phyloP scores from a whole-genome alignment of 352 stramenopile genomes.

The Globisporangium megalacanthum region DNA sequence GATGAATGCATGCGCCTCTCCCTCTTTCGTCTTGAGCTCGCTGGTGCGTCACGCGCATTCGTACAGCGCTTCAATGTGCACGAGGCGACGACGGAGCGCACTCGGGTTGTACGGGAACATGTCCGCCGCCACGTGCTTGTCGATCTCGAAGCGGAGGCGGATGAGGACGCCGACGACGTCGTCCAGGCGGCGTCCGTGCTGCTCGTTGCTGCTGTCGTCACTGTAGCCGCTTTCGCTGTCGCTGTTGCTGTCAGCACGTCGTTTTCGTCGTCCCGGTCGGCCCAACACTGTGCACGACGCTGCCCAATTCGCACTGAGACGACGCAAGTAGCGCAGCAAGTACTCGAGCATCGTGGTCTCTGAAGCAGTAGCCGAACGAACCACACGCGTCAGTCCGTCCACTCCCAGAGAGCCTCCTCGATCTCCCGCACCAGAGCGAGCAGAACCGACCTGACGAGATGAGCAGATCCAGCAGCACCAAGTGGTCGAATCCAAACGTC shows the following conservation, averaged over 20 bases:
- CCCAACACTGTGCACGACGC: constrained; percentile 21
- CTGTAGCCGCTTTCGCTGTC: background rate
- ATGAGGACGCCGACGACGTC: constrained; percentile 49
- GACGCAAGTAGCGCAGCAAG: constrained; percentile 46
- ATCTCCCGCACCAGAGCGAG: too few relatives aligned
- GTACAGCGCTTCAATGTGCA: constrained; percentile 44
- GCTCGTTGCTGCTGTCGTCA: background rate
- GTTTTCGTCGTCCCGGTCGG: too few relatives aligned
- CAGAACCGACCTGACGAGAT: constrained; percentile 51
- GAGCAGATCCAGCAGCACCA: constrained; percentile 65
- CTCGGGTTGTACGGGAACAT: constrained; percentile 53
- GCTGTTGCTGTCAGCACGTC: background rate
- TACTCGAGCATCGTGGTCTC: constrained; percentile 70
- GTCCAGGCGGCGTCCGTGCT: constrained; percentile 19
- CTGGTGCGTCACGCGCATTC: constrained; percentile 18
- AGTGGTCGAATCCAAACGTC: constrained; percentile 45
- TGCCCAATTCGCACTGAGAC: constrained; percentile 24
- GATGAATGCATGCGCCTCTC: too few relatives aligned
- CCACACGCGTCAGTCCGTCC: background rate
- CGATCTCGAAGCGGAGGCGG: constrained; percentile 55
- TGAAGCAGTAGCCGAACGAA: constrained; percentile 9
- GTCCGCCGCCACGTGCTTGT: constrained; percentile 28
- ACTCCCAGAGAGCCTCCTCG: background rate
- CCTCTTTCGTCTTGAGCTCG: background rate
- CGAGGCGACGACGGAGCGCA: constrained; percentile 43